These are phyloP conservation scores for Microsporum audouinii DNA, from an alignment of 2,329 filamentous ascomycete genomes.

Conservation along the genomic window DNA sequence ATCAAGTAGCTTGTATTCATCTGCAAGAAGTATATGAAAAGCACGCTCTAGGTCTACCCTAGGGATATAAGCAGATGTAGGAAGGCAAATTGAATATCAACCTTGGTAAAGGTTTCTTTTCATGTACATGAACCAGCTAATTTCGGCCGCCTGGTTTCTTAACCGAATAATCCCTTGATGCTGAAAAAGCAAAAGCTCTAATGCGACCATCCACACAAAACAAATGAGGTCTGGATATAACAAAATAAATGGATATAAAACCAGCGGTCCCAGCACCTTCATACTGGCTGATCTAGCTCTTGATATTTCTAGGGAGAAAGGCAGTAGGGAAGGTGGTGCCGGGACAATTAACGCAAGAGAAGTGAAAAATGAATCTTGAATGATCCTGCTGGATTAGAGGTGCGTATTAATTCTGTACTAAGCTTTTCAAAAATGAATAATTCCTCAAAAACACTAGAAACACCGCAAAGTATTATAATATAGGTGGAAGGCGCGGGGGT, in stretches of 20 bases:
- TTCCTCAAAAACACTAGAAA: conserved; percentile 2
- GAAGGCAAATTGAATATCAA: neutral
- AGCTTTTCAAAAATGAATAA: conserved; percentile 1
- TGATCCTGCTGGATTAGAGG: neutral
- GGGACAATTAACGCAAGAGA: neutral
- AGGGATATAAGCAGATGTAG: neutral
- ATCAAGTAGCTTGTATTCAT: too few relatives aligned
- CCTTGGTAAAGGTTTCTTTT: neutral
- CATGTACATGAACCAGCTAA: neutral
- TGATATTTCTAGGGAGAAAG: too few relatives aligned
- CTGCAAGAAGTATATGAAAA: neutral
- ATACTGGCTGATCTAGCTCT: too few relatives aligned
- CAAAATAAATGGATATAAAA: too few relatives aligned
- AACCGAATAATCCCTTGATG: neutral
- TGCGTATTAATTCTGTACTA: neutral
- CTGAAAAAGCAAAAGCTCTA: neutral
- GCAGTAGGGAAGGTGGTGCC: too few relatives aligned
- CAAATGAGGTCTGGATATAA: too few relatives aligned
- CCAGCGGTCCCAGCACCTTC: too few relatives aligned
- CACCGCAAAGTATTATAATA: neutral
- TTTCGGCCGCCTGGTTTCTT: neutral
- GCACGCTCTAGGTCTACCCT: too few relatives aligned
- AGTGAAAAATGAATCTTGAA: neutral
- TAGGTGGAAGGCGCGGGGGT: neutral
- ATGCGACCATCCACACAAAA: neutral